phyloP scores from a whole-genome alignment of 2,329 filamentous ascomycete genomes.

The Fusarium kyushuense region DNA sequence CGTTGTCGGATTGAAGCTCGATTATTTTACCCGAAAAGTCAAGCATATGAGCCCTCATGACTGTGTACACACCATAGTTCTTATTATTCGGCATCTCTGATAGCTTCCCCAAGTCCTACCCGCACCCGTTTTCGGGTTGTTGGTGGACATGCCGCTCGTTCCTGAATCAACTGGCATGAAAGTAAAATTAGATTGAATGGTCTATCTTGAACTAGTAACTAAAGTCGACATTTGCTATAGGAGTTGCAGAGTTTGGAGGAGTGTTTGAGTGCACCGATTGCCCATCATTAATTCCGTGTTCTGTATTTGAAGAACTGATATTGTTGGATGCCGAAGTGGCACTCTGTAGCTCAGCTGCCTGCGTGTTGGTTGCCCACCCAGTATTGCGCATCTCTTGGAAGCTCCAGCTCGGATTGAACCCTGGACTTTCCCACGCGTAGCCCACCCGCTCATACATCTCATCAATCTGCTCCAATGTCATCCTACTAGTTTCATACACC shows the following conservation, averaged over 20 bases:
- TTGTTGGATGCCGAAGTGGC: constrained; percentile 33
- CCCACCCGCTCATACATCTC: constrained; percentile 80
- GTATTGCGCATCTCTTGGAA: constrained; percentile 74
- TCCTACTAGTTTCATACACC: constrained; percentile 82
- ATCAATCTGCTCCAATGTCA: constrained; percentile 81
- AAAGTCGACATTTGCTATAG: constrained; percentile 71
- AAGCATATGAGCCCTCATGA: accelerated
- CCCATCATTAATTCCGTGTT: neutral
- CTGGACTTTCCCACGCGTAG: constrained; percentile 76
- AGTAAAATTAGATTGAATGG: neutral
- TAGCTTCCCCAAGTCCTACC: neutral
- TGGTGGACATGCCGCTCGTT: neutral
- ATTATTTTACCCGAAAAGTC: neutral
- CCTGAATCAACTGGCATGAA: neutral
- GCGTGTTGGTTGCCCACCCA: constrained; percentile 66
- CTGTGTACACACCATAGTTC: neutral
- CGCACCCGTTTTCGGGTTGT: neutral
- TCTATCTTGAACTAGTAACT: constrained; percentile 61
- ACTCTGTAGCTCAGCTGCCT: constrained; percentile 52
- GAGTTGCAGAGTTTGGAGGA: constrained; percentile 67
- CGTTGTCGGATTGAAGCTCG: neutral
- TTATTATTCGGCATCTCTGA: neutral
- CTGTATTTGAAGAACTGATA: constrained; percentile 40
- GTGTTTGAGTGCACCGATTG: neutral
- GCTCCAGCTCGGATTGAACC: constrained; percentile 76